phyloP scores from a whole-genome alignment of 164 flowering plant species.

The Tinospora cordifolia region DNA sequence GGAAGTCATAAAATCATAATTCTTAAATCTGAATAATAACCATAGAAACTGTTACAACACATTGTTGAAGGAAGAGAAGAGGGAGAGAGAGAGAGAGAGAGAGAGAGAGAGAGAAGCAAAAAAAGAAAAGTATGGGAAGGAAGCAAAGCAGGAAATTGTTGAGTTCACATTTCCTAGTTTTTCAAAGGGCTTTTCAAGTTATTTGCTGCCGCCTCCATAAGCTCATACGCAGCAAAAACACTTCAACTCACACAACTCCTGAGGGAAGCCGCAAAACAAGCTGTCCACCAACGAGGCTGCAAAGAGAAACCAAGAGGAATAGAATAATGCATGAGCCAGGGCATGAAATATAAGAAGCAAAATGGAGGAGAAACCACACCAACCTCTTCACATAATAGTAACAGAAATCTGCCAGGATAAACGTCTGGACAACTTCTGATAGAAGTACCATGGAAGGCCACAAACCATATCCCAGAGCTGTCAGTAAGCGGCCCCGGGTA shows the following conservation, averaged over 20 bases:
- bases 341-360: neutral
- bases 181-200: conserved; percentile 5
- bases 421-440: conserved; percentile 42
- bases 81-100: neutral
- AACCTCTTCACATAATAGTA: conserved; percentile 45
- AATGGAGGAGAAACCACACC: neutral
- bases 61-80: neutral
- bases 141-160: neutral
- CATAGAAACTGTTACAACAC: neutral
- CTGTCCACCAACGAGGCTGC: conserved; percentile 45
- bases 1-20: neutral
- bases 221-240: conserved; percentile 6
- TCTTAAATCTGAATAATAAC: neutral
- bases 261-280: conserved; percentile 48
- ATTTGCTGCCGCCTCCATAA: neutral
- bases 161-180: neutral
- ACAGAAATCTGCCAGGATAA: conserved; percentile 41
- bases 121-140: neutral
- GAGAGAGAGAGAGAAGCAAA: neutral
- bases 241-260: conserved; percentile 36
- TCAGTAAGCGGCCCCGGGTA: conserved; percentile 35
- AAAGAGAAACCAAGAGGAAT: neutral
- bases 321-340: neutral
- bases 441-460: conserved; percentile 52
- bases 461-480: conserved; percentile 42